Evolutionary conservation across 2,329 filamentous ascomycete genomes (phyloP).

Genomic region (Verticillium albo-atrum): DNA sequence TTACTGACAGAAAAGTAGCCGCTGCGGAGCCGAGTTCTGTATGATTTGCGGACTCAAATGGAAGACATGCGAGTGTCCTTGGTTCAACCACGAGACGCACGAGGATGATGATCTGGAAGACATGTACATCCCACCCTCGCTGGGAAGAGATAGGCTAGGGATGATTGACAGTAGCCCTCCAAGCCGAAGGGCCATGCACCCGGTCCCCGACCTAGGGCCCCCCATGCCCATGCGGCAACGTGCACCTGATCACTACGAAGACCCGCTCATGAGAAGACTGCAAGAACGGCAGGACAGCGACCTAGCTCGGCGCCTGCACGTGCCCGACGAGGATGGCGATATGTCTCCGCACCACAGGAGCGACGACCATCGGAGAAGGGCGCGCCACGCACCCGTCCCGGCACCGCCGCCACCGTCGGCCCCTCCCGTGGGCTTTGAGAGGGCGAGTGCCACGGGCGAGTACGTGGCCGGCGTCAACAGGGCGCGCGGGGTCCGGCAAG

Average conservation of each 20-base stretch:
- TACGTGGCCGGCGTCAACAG: conserved; percentile 41
- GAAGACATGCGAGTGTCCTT: conserved; percentile 79
- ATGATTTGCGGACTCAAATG: conserved; percentile 79
- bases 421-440: conserved; percentile 27
- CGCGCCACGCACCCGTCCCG: conserved; percentile 28
- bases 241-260: conserved; percentile 36
- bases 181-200: conserved; percentile 6
- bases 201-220: conserved; percentile 11
- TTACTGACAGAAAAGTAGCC: conserved; percentile 36
- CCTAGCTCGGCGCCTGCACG: conserved; percentile 28
- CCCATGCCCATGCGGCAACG: background rate
- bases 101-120: conserved; percentile 52
- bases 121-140: conserved; percentile 41
- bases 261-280: conserved; percentile 36
- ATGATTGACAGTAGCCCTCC: conserved; percentile 1
- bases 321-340: conserved; percentile 42
- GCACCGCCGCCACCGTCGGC: conserved; percentile 21
- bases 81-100: conserved; percentile 62
- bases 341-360: conserved; percentile 52
- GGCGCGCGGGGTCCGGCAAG: conserved; percentile 34
- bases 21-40: conserved; percentile 80
- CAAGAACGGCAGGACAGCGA: conserved; percentile 44
- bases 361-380: conserved; percentile 47
- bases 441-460: conserved; percentile 27
- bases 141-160: conserved; percentile 11